Evolutionary conservation across 2,329 filamentous ascomycete species (phyloP), one percentile per base, ranked within the genome.

Genomic region (Cercospora sp.): DNA sequence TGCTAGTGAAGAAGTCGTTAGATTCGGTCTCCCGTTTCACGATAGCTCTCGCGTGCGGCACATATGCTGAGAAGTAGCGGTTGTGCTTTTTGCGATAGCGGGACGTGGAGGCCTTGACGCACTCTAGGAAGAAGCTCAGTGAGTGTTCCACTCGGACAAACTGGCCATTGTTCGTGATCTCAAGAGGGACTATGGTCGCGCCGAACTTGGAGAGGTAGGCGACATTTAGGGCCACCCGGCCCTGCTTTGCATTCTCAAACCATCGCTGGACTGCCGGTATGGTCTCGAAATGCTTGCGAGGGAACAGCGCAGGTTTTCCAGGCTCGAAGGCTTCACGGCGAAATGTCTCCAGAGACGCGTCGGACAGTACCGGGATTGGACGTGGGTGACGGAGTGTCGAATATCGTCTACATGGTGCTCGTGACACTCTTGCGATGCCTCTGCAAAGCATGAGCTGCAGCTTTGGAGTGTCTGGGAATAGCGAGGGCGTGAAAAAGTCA

Each of bases 61-160:
- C 72, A 61, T 73, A 75, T 55, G 72, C 68, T 67, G 71, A 74
- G 73, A 75, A 76, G 63, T 76, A 76, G 67, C 74, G 74, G 61
- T 66, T 71, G 65, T 45, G 62, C 26, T 53, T 66, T 24, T 43
- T 45, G 40, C 57, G 43, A 68, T 66, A 73, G 63, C 61, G 70
- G 37, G 72, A 74, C 53, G 70, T 67, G 51, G 71, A 72, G 61
- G 72, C 67, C 58, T 69, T 61, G 53, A 78, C 74, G 84, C 85
- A 84, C 65, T 87, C 84, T 16, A 90, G 79, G 58, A 96, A 87
- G 37, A 94, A 83, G 43, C 82, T 82, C 0, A 97, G 80, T 0
- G 89, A 87, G 1, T 88, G 88, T 28, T 86, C 76, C 57, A 91
- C 83, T 61, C 85, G 85, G 30, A 83, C 84, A 75, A 88, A 92